Conservation (phyloP, 1,284 basidiomycete genomes). For the Rugosomyces carneus region DNA sequence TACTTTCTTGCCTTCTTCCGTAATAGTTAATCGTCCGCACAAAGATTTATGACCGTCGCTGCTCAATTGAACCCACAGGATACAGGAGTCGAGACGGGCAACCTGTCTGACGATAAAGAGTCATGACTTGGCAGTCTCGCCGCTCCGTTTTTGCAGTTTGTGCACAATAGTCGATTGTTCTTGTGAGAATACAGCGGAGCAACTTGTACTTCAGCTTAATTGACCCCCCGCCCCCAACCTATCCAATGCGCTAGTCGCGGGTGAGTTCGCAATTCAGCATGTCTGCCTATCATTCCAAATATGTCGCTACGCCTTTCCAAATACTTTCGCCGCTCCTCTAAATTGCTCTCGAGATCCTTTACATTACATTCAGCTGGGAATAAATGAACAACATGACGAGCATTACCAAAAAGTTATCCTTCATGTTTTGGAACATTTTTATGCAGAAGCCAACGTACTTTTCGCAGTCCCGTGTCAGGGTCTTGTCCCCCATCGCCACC, state of each 20-base stretch:
- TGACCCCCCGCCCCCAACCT: constrained; percentile 15
- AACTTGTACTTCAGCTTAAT: neutral
- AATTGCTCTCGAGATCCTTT: constrained; percentile 14
- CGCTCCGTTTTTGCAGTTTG: too few relatives aligned
- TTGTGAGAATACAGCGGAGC: neutral
- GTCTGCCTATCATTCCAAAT: constrained; percentile 15
- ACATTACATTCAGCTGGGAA: constrained; percentile 2
- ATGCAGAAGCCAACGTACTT: constrained; percentile 23
- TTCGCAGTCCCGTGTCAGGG: constrained; percentile 12
- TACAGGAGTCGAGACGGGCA: constrained; percentile 21
- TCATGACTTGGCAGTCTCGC: neutral
- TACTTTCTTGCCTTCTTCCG: neutral
- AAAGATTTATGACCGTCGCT: constrained; percentile 62
- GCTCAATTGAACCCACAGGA: constrained; percentile 47
- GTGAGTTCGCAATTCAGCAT: constrained; percentile 16
- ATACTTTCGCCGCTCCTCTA: constrained; percentile 17
- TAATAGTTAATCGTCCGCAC: constrained; percentile 1
- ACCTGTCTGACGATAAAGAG: neutral
- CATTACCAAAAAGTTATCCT: constrained; percentile 22
- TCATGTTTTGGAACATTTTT: constrained; percentile 29
- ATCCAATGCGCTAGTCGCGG: constrained; percentile 18
- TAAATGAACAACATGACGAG: neutral
- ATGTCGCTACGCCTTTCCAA: constrained; percentile 17
- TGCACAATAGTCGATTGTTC: too few relatives aligned
- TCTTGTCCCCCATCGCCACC: constrained; percentile 5